These are phyloP conservation scores for Fusarium succisae DNA, from an alignment of 2,329 filamentous ascomycete species.

Conservation along the genomic window DNA sequence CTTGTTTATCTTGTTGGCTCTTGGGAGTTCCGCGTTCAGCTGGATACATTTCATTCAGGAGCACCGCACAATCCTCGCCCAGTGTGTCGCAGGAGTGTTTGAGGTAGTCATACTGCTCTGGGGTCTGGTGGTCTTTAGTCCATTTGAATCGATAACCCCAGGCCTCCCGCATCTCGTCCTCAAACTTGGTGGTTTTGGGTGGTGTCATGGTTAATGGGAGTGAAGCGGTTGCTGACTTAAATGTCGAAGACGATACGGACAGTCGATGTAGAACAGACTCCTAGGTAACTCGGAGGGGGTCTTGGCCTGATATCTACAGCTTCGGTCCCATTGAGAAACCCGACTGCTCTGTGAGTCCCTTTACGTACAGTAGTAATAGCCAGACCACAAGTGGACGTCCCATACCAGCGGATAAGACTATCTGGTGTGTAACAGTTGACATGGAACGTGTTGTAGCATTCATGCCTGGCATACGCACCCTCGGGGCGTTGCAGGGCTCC, in stretches of 20 bases:
- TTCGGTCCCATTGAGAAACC: neutral
- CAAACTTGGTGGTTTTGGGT: accelerated
- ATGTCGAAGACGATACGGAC: neutral
- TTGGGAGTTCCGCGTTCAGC: accelerated
- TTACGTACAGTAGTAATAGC: neutral
- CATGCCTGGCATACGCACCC: neutral
- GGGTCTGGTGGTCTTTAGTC: neutral
- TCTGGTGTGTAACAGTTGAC: neutral
- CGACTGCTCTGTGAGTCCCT: neutral
- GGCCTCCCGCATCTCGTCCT: neutral
- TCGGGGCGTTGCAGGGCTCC: neutral
- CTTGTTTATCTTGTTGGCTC: accelerated
- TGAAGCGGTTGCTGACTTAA: accelerated
- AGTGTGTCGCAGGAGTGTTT: neutral
- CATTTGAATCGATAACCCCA: neutral
- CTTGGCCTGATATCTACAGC: neutral
- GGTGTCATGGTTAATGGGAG: neutral
- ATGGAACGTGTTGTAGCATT: neutral
- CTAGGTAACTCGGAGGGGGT: accelerated
- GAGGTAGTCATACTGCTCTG: neutral
- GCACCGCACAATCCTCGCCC: neutral
- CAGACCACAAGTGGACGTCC: accelerated
- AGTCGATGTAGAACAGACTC: no score
- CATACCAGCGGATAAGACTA: accelerated
- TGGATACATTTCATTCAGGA: neutral